Conservation (phyloP, 2,329 filamentous ascomycete species). For the Talaromyces sp. region DNA sequence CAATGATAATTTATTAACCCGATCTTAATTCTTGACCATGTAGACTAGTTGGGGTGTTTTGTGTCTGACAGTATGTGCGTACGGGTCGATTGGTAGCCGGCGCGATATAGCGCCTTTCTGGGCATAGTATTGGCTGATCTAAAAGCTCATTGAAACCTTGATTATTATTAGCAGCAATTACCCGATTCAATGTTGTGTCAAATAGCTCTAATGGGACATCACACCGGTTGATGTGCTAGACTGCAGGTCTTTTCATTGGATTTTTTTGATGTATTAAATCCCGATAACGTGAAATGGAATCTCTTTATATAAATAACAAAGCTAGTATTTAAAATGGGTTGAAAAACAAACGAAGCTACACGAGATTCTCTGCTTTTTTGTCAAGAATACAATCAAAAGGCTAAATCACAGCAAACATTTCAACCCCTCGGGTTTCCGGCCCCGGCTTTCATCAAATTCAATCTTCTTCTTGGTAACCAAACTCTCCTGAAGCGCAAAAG, state of each 20-base stretch:
- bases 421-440: background rate
- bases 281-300: background rate
- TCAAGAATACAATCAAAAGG: background rate
- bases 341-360: too few species aligned
- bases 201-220: background rate
- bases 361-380: too few species aligned
- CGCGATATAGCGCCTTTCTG: background rate
- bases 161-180: background rate
- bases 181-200: background rate
- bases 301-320: too few species aligned
- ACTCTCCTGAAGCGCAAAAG: constrained; percentile 50
- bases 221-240: background rate
- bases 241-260: background rate
- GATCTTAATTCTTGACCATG: background rate
- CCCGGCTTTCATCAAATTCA: constrained; percentile 48
- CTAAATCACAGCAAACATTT: background rate
- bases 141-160: background rate
- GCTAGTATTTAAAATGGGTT: too few species aligned
- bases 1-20: background rate
- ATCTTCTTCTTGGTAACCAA: constrained; percentile 53
- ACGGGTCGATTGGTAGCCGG: background rate
- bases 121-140: background rate
- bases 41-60: background rate
- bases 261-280: background rate
- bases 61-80: background rate